phyloP scores from a whole-genome alignment of 257 asterid genomes.

The Solanum habrochaites region DNA sequence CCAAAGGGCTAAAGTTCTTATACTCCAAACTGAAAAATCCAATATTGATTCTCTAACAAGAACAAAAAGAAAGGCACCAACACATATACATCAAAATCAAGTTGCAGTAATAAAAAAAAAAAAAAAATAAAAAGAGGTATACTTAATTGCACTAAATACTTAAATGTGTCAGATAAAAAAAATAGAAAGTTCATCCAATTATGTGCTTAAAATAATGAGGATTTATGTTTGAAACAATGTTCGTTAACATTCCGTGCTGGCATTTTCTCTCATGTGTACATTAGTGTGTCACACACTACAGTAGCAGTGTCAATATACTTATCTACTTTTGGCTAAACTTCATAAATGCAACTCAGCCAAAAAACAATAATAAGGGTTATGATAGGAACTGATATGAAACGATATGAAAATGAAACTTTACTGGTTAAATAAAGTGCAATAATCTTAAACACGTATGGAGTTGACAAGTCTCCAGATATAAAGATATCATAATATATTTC shows the following conservation, averaged over 20 bases:
- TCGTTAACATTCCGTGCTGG: background rate
- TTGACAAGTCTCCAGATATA: no score
- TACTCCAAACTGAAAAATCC: background rate
- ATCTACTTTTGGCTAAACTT: no score
- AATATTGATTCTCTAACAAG: background rate
- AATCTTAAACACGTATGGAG: no score
- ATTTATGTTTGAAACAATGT: background rate
- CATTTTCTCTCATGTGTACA: background rate
- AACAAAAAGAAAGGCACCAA: background rate
- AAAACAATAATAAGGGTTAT: background rate
- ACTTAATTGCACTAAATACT: background rate
- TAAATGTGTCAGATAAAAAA: background rate
- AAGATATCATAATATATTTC: no score
- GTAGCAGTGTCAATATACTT: no score
- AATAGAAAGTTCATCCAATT: background rate
- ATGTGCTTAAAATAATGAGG: background rate
- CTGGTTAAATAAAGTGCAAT: no score
- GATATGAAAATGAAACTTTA: no score
- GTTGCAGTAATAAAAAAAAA: background rate
- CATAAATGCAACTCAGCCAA: no score
- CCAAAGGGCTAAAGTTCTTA: background rate
- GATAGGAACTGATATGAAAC: no score
- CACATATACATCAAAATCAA: background rate
- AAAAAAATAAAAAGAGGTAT: no score
- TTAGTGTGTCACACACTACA: no score